Evolutionary conservation across 129 eudicot species (phyloP).

Genomic region (Pittosporum tobira): DNA sequence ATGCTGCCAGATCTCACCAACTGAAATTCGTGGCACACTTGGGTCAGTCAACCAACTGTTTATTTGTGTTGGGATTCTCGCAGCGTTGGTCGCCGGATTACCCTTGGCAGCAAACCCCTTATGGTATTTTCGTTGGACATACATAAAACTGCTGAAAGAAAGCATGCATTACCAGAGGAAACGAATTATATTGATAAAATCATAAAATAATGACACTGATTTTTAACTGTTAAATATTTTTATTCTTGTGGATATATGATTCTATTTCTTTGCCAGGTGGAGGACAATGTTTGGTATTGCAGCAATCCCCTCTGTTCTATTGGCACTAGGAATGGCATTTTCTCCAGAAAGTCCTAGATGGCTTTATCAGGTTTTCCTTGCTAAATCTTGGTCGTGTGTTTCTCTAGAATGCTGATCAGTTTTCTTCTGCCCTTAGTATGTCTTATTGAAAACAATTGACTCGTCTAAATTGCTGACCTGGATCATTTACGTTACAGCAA

Average conservation of each 20-base stretch:
- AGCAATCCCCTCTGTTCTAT: constrained; percentile 58
- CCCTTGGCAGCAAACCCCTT: constrained; percentile 61
- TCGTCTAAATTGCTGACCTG: not conserved
- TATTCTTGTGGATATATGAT: not conserved
- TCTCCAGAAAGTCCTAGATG: constrained; percentile 97
- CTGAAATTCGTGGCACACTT: constrained; percentile 95
- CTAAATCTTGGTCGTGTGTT: not conserved
- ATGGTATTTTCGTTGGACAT: constrained; percentile 41
- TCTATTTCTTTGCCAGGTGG: constrained; percentile 55
- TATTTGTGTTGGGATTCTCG: constrained; percentile 89
- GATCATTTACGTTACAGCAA: constrained; percentile 45
- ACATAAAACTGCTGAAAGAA: not conserved
- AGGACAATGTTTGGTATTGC: constrained; percentile 93
- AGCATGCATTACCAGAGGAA: not conserved
- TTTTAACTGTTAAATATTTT: not conserved
- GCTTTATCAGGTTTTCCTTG: constrained; percentile 72
- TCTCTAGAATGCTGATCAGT: not conserved
- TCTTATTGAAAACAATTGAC: not conserved
- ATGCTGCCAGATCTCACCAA: constrained; percentile 72
- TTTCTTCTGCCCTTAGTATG: not conserved
- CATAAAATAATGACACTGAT: too few relatives aligned
- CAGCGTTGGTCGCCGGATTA: constrained; percentile 82
- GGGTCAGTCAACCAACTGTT: constrained; percentile 89
- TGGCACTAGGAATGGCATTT: constrained; percentile 87
- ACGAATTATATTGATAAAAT: not conserved